Evolutionary conservation across 331 rosid species (phyloP).

Genomic region (Malus hybrid): DNA sequence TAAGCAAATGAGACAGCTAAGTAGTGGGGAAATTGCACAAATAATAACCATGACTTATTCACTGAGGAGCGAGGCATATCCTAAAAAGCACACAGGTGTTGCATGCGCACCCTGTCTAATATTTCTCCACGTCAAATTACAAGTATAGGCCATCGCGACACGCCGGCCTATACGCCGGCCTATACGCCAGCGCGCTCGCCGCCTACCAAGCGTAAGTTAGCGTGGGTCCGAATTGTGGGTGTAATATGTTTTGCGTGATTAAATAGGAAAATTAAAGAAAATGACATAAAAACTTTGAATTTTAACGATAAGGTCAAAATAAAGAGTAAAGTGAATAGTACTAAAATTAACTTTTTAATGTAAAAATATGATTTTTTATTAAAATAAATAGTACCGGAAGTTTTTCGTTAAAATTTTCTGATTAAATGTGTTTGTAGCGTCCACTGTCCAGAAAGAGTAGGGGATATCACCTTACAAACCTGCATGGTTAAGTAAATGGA

Average conservation of each 20-base stretch:
- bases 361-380: too few species aligned
- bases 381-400: too few species aligned
- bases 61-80: not conserved
- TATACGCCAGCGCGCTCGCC: not conserved
- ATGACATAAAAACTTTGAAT: too few species aligned
- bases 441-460: not conserved
- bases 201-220: not conserved
- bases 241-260: too few species aligned
- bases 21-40: conserved; percentile 17
- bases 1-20: conserved; percentile 8
- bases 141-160: conserved; percentile 5
- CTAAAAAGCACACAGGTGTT: not conserved
- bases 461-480: not conserved
- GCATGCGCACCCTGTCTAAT: not conserved
- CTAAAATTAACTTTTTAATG: too few species aligned
- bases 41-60: not conserved
- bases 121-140: conserved; percentile 19
- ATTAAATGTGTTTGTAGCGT: not conserved
- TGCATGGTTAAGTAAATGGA: not conserved
- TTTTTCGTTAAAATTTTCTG: too few species aligned
- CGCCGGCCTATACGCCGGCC: not conserved
- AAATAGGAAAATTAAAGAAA: too few species aligned
- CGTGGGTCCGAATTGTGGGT: not conserved
- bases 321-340: too few species aligned
- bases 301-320: too few species aligned